Base-by-base conservation (phyloP, 169 alveolate genomes). In the Cyclospora cayetanensis region DNA sequence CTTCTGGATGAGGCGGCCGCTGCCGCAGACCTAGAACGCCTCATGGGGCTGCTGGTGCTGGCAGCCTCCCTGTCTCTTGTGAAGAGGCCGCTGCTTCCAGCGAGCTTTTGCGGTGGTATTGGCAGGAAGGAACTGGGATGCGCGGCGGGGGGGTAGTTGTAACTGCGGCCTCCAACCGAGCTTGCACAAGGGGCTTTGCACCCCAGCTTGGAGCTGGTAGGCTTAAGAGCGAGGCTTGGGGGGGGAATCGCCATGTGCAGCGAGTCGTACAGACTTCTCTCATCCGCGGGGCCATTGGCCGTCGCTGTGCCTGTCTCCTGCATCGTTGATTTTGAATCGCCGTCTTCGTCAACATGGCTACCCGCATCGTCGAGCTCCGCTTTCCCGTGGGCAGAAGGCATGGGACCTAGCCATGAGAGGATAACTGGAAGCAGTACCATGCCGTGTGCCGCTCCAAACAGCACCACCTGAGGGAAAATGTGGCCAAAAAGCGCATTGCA, bases 351-450 rank as follows among this genome's bases (percentile, higher is more conserved):
- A 66, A 77, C 20, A 2, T 60, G 63, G 70, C 88, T 77, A 37
- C 72, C 20, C 11, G 22, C 31, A 46, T 77, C 88, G 7, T 46
- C 88, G 22, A 25, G 52, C 20, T 77, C 70, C 31, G 50, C 50
- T 22, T 25, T 34, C 55, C 15, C 55, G 34, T 66, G 74, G 27
- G 52, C 42, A 42, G 7, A 27, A 7, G 92, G 31, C 90, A 82
- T 55, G 66, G 94, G 90, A n/a, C 94, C 94, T 41, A 84, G 3
- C 84, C 84, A 70, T 25, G 93, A 84, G 20, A 92, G 91, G 25
- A 92, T 41, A 29, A 92, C 94, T n/a, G 94, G 94, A 5, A 92
- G 88, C 3, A 92, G 82, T 15, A 92, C 31, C 85, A 92, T 74
- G 3, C 94, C 94, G 74, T 92, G 94, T 3, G 85, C 80, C 4